A percentile compares a stretch with the other conserved stretches of the same genome.
phyloP scores from a whole-genome alignment of 2,329 filamentous ascomycete genomes.

The Ceratocystiopsis minuta region DNA sequence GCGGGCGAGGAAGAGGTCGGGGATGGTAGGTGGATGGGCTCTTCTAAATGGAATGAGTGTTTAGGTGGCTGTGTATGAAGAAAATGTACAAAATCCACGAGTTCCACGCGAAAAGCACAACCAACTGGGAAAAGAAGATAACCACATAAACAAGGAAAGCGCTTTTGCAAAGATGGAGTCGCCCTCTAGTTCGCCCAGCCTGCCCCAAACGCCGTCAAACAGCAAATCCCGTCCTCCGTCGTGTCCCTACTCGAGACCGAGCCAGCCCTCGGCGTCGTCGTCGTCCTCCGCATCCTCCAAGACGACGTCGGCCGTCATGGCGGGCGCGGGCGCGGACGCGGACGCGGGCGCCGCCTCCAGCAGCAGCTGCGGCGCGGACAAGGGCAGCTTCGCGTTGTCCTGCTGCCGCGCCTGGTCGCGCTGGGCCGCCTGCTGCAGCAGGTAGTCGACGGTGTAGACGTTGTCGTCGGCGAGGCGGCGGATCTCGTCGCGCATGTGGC shows the following conservation, averaged over 20 bases:
- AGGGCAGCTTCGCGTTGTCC: background rate
- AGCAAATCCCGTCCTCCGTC: background rate
- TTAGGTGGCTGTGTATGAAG: too few relatives aligned
- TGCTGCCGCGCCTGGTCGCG: constrained; percentile 11
- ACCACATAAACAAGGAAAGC: too few relatives aligned
- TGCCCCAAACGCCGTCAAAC: too few relatives aligned
- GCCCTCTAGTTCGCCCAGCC: too few relatives aligned
- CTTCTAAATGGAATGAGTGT: too few relatives aligned
- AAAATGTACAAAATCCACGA: too few relatives aligned
- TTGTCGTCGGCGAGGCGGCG: constrained; percentile 75
- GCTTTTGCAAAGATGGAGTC: too few relatives aligned
- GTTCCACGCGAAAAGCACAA: too few relatives aligned
- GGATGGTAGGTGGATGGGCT: too few relatives aligned
- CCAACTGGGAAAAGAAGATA: too few relatives aligned
- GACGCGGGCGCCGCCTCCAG: background rate
- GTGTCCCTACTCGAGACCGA: constrained; percentile 1
- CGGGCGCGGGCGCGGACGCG: background rate
- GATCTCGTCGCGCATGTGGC: constrained; percentile 66
- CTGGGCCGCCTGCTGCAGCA: constrained; percentile 33
- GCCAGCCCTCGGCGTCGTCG: constrained; percentile 5
- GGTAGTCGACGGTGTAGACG: constrained; percentile 72
- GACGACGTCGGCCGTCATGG: background rate
- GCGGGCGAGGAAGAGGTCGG: too few relatives aligned
- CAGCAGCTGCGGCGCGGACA: background rate
- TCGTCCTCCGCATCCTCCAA: constrained; percentile 6